Percentiles rank a stretch among this genome's conserved stretches.
These are phyloP conservation scores for Alternaria sp. DNA, from an alignment of 2,329 filamentous ascomycete species.

Conservation along the genomic window DNA sequence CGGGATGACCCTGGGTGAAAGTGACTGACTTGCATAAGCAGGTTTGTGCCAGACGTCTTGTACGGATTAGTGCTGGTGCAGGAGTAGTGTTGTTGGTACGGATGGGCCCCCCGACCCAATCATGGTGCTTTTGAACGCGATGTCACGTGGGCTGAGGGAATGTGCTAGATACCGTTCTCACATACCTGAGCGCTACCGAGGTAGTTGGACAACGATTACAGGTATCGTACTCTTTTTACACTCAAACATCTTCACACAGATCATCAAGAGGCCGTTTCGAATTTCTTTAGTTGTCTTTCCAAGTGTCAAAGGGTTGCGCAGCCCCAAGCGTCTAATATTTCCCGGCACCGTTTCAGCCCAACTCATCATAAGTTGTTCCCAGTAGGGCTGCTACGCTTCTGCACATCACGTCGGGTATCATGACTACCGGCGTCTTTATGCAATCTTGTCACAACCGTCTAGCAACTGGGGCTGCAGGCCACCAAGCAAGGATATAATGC, in stretches of 20 bases:
- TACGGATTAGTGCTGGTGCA: background rate
- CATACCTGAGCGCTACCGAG: no score
- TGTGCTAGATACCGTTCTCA: background rate
- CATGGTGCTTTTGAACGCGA: background rate
- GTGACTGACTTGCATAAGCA: background rate
- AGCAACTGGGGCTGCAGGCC: background rate
- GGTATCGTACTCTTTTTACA: background rate
- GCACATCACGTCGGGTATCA: background rate
- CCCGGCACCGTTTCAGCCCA: background rate
- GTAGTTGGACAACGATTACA: background rate
- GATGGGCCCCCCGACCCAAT: background rate
- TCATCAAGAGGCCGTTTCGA: background rate
- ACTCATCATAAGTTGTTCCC: background rate
- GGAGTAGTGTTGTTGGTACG: background rate
- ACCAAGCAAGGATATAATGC: background rate
- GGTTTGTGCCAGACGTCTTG: background rate
- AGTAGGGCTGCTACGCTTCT: background rate
- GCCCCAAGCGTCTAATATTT: background rate
- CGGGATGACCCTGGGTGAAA: background rate
- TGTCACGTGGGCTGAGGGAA: background rate
- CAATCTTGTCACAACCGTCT: background rate
- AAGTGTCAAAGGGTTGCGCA: background rate
- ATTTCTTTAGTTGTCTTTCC: background rate
- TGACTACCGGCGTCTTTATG: background rate
- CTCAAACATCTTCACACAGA: rapidly evolving